Conservation (phyloP, 2,329 filamentous ascomycete species). For the Lasiodiplodia sp. region DNA sequence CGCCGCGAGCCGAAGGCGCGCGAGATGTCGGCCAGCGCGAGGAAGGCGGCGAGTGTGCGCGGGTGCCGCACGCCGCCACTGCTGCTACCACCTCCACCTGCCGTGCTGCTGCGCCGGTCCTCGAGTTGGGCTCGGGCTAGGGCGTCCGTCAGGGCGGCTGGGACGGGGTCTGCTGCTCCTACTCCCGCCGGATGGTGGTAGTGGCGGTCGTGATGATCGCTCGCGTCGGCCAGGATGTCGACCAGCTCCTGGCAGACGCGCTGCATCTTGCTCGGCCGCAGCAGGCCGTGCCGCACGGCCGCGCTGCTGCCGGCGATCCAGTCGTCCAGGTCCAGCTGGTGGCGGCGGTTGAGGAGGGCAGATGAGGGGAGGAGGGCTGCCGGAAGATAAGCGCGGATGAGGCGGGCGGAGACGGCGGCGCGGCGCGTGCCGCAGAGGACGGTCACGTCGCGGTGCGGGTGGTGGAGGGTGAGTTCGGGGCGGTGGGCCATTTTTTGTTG, state of each 20-base stretch:
- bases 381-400: constrained; percentile 20
- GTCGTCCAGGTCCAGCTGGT: constrained; percentile 23
- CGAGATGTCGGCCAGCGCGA: constrained; percentile 20
- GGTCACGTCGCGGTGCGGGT: constrained; percentile 15
- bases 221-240: constrained; percentile 17
- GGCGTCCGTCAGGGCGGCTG: not conserved
- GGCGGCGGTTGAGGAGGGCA: constrained; percentile 1
- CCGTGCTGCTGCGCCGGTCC: not conserved
- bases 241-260: not conserved
- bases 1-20: constrained; percentile 18
- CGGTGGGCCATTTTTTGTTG: not conserved
- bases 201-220: not conserved
- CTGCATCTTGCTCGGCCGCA: not conserved
- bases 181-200: not conserved
- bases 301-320: constrained; percentile 4
- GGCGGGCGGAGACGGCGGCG: constrained; percentile 13
- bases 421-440: constrained; percentile 1
- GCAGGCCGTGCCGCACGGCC: not conserved
- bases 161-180: not conserved
- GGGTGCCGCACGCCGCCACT: not conserved
- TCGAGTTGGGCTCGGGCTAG: constrained; percentile 10
- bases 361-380: not conserved
- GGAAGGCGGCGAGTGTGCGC: constrained; percentile 8
- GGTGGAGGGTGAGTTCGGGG: constrained; percentile 12
- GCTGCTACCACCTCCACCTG: not conserved